These are phyloP conservation scores for Chimonanthus salicifolius DNA, from an alignment of 164 flowering plant genomes.

Conservation along the genomic window DNA sequence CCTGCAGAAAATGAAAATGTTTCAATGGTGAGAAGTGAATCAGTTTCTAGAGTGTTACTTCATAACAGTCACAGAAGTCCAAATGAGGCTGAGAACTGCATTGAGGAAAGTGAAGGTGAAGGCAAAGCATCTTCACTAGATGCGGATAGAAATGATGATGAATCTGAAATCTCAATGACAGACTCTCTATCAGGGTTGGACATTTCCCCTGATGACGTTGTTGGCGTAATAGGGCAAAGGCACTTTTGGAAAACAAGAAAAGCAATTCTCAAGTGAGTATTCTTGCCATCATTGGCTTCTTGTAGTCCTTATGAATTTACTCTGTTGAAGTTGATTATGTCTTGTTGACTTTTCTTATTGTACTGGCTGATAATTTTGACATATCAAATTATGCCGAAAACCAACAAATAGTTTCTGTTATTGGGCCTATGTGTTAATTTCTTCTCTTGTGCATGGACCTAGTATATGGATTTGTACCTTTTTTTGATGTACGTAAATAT, in stretches of 20 bases:
- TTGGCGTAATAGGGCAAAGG: slow-evolving; percentile 61
- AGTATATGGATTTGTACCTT: too few relatives aligned
- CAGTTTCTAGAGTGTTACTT: slow-evolving; percentile 14
- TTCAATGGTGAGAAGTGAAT: slow-evolving; percentile 13
- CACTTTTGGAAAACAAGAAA: slow-evolving; percentile 73
- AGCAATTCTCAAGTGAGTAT: slow-evolving; percentile 72
- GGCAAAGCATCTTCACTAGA: slow-evolving; percentile 20
- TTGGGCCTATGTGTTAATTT: background rate
- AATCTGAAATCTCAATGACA: slow-evolving; percentile 43
- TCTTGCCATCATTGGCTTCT: background rate
- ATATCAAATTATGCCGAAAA: background rate
- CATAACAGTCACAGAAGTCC: slow-evolving; percentile 21
- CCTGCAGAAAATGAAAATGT: slow-evolving; percentile 16
- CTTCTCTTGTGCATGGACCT: too few relatives aligned
- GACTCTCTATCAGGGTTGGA: slow-evolving; percentile 39
- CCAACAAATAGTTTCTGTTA: background rate
- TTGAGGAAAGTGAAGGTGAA: slow-evolving; percentile 19
- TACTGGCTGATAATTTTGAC: background rate
- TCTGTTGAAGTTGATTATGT: background rate
- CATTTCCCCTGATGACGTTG: slow-evolving; percentile 66
- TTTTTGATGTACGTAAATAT: too few relatives aligned
- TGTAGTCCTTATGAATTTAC: background rate
- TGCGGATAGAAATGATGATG: slow-evolving; percentile 36
- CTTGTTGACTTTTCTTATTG: background rate
- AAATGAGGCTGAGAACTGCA: slow-evolving; percentile 21